Evolutionary conservation across 2,329 filamentous ascomycete genomes (phyloP).

Genomic region (Fusarium metavorans): DNA sequence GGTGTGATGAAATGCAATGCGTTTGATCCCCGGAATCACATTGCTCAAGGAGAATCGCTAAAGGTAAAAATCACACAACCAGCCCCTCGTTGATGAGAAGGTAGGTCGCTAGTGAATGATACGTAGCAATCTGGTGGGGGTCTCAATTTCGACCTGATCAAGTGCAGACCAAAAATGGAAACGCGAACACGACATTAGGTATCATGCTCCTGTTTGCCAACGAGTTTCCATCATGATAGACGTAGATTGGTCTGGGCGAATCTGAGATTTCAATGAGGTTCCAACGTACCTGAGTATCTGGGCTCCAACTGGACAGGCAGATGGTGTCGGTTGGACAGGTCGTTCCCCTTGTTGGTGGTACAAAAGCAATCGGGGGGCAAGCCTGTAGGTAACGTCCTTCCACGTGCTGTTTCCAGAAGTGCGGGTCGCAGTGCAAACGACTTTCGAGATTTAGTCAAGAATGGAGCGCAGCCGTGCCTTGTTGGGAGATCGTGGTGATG

Average conservation of each 20-base stretch:
- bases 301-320: conserved; percentile 2
- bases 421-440: conserved; percentile 40
- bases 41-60: conserved; percentile 17
- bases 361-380: conserved; percentile 13
- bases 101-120: conserved; percentile 26
- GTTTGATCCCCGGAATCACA: conserved; percentile 23
- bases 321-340: conserved; percentile 4
- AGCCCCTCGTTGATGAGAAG: conserved; percentile 18
- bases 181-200: conserved; percentile 23
- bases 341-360: conserved; percentile 12
- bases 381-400: conserved; percentile 36
- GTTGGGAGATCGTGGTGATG: conserved; percentile 20
- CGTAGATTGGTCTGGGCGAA: background rate
- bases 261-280: background rate
- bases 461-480: conserved; percentile 20
- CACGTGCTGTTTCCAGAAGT: conserved; percentile 41
- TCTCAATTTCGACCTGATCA: conserved; percentile 36
- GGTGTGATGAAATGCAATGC: conserved; percentile 21
- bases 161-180: conserved; percentile 14
- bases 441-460: conserved; percentile 29
- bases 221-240: conserved; percentile 9
- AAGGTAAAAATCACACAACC: conserved; percentile 17
- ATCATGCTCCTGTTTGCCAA: conserved; percentile 8
- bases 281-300: conserved; percentile 16
- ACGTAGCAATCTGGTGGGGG: conserved; percentile 38